phyloP scores from a whole-genome alignment of 1,284 basidiomycete species.

The Xerocomus nothofagi region DNA sequence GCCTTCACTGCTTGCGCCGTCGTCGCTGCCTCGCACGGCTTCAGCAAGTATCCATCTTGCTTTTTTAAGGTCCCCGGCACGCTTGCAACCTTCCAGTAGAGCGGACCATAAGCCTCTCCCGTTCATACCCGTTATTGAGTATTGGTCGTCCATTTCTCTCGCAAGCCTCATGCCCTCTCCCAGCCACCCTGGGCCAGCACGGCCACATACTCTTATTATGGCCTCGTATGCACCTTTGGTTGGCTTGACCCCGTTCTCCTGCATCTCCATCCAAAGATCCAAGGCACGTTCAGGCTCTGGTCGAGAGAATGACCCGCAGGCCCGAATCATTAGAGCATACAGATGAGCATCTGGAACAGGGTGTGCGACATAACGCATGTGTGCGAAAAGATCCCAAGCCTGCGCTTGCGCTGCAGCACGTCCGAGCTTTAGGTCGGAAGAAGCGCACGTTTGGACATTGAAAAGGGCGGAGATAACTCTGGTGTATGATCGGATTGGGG shows the following conservation, averaged over 20 bases:
- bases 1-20: constrained; percentile 32
- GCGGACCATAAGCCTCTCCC: constrained; percentile 70
- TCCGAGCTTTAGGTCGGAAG: constrained; percentile 22
- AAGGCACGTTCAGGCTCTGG: constrained; percentile 89
- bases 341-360: constrained; percentile 72
- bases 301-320: constrained; percentile 63
- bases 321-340: constrained; percentile 87
- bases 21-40: constrained; percentile 52
- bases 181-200: constrained; percentile 63
- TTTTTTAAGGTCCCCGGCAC: constrained; percentile 79
- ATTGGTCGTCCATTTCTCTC: constrained; percentile 71
- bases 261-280: constrained; percentile 94
- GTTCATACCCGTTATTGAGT: constrained; percentile 14
- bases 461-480: constrained; percentile 63
- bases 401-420: constrained; percentile 54
- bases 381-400: constrained; percentile 92
- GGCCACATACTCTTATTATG: constrained; percentile 74
- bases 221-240: constrained; percentile 77
- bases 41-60: constrained; percentile 92
- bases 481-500: constrained; percentile 67
- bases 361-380: constrained; percentile 95
- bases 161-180: constrained; percentile 80
- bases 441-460: constrained; percentile 44
- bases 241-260: constrained; percentile 55
- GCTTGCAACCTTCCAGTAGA: constrained; percentile 86